Evolutionary conservation across 2,329 filamentous ascomycete species (phyloP), one percentile per base, ranked within the genome.

Genomic region (Nemania sp.): DNA sequence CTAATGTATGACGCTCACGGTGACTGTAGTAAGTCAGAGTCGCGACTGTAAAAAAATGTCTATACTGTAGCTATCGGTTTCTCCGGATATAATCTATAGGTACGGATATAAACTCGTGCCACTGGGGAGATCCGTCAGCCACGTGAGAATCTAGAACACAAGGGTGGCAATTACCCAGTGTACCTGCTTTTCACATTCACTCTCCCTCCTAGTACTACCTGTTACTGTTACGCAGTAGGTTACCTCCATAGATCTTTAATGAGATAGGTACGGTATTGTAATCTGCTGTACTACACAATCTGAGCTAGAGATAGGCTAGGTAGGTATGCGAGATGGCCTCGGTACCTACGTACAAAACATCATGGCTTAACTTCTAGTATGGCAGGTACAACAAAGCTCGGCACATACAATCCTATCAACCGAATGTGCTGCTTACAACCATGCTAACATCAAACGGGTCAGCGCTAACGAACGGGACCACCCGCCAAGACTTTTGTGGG

Each of bases 11-110:
- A 52, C 58, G 47, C 58, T 41, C 20, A 29, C 26, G 32, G 58
- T 61, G 58, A 49, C 24, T 45, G 18, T 45, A 59, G 43, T 59
- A 41, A n/a, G 29, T 56, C 41, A 45, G 18, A n/a, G 18, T 45
- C 18, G 18, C n/a, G 18, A n/a, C 18, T 18, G 15, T 5, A 20
- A 20, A 20, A 45, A 35, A 35, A 35, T n/a, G n/a, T n/a, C n/a
- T n/a, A n/a, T n/a, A n/a, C n/a, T n/a, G n/a, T n/a, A n/a, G n/a
- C n/a, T 15, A 41, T 41, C 38, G 38, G 38, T 5, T 41, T 13
- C 10, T 41, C 38, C 38, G 38, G 38, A 15, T 15, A 45, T 20
- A 20, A 45, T 35, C 7, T 11, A 2, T 35, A 8, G 32, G 32
- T 35, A 35, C 32, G 32, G 29, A 18, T 8, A 45, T 45, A 45